Evolutionary conservation across 1,284 basidiomycete genomes (phyloP), one percentile per base, ranked within the genome.

Genomic region (Boletellus dicymbophilus): DNA sequence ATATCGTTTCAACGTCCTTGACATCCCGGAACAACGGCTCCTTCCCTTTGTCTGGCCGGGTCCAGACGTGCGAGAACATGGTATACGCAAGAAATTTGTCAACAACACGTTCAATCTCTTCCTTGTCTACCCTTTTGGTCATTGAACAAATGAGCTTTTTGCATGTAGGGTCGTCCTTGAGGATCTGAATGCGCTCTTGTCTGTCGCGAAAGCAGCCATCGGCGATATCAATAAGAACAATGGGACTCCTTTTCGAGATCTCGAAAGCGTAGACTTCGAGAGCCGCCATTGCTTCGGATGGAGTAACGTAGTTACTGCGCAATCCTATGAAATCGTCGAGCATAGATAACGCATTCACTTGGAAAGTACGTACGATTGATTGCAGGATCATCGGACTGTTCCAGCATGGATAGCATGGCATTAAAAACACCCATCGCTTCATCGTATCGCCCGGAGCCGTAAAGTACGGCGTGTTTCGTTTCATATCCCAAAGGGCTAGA

Each of bases 1-100:
- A 49, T 18, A 49, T 41, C 18, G 20, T 13, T 31, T 45, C 20
- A 11, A 10, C 36, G 5, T 23, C 34, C 11, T 37, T 16, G 12
- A 49, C 23, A 6, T 45, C 47, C n/a, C 37, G 9, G 15, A 45
- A 38, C 23, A 7, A 18, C 8, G 47, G 47, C n/a, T 49, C 47
- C 3, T 38, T 28, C 7, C 39, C 36, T 6, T 31, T 27, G 9
- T 46, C 30, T 23, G 28, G 37, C 10, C 18, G 33, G 23, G 45
- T 27, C 47, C 47, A 49, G 7, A 49, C 40, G 16, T 49, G 47
- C 5, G 47, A 49, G 27, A 49, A 27, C 47, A 49, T 49, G 27
- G 31, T 41, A 26, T 45, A 49, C 25, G 37, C 21, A 15, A 49
- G 36, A 21, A 37, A 49, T 5, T n/a, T 25, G 20, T 6, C 21